These are phyloP conservation scores for Trapa incisa DNA, from an alignment of 345 rosid species.

Conservation along the genomic window DNA sequence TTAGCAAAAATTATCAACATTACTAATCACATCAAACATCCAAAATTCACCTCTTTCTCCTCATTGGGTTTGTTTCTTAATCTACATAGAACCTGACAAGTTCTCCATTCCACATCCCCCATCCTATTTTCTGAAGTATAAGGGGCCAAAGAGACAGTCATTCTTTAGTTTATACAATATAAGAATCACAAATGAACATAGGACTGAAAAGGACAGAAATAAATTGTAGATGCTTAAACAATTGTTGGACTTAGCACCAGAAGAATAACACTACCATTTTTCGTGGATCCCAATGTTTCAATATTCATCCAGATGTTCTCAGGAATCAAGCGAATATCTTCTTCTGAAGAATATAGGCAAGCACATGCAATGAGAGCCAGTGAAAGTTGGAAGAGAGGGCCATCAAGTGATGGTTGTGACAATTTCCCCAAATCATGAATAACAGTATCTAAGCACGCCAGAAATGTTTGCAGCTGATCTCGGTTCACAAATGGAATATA, in stretches of 20 bases:
- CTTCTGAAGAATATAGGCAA: constrained; percentile 54
- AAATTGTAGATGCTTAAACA: not conserved
- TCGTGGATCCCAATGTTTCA: constrained; percentile 38
- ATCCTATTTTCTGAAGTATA: constrained; percentile 27
- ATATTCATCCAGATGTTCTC: constrained; percentile 51
- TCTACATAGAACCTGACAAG: constrained; percentile 59
- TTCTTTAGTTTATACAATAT: not conserved
- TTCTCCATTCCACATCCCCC: constrained; percentile 48
- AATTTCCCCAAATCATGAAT: constrained; percentile 43
- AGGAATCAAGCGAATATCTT: constrained; percentile 59
- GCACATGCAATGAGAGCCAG: constrained; percentile 58
- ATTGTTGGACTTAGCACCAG: not conserved
- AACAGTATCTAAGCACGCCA: constrained; percentile 47
- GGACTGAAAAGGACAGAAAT: not conserved
- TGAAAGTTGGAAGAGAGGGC: constrained; percentile 51
- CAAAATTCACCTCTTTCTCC: constrained; percentile 45
- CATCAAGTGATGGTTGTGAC: constrained; percentile 40
- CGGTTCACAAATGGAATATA: constrained; percentile 44
- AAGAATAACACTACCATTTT: constrained; percentile 26
- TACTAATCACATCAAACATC: not conserved
- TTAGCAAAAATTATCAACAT: no score
- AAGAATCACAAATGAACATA: not conserved
- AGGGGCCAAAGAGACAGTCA: constrained; percentile 4
- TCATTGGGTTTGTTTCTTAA: constrained; percentile 55
- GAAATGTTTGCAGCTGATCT: constrained; percentile 51